Conservation (phyloP, 768 basidiomycete genomes). For the Boletus rufocinnamomeus region DNA sequence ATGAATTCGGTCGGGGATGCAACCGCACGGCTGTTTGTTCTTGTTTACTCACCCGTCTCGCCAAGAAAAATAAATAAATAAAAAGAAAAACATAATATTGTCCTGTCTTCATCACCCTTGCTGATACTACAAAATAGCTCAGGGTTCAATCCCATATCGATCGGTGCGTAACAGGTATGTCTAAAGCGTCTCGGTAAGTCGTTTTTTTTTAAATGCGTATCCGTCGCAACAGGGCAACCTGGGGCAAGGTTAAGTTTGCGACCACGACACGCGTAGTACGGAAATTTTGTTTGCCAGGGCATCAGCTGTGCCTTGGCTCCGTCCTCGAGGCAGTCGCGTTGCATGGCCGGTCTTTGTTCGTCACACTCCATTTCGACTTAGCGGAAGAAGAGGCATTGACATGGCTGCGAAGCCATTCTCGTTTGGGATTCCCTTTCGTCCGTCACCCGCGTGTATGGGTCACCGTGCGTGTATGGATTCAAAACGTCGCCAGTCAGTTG, state of each 20-base stretch:
- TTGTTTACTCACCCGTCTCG: constrained; percentile 14
- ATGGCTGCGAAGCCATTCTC: constrained; percentile 12
- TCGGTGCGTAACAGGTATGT: constrained; percentile 20
- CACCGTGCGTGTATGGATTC: not conserved
- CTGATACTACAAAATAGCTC: constrained; percentile 1
- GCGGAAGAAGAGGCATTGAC: constrained; percentile 16
- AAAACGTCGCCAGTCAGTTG: not conserved
- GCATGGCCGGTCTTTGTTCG: constrained; percentile 18
- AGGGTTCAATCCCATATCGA: constrained; percentile 15
- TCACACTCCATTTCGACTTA: constrained; percentile 24
- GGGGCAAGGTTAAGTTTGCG: constrained; percentile 37
- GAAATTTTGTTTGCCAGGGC: constrained; percentile 30
- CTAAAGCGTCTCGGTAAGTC: constrained; percentile 18
- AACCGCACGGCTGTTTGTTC: constrained; percentile 19
- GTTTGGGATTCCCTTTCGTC: constrained; percentile 18
- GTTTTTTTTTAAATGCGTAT: constrained; percentile 1
- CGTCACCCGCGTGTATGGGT: constrained; percentile 8
- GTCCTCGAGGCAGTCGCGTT: constrained; percentile 39
- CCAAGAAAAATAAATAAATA: constrained; percentile 18
- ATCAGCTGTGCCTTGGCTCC: constrained; percentile 30
- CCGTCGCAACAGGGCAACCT: constrained; percentile 19
- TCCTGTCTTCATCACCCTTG: constrained; percentile 4
- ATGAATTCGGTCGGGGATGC: constrained; percentile 2
- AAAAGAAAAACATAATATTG: not conserved
- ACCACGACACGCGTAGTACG: constrained; percentile 26